Percentiles rank a stretch among this genome's conserved stretches.
Conservation (phyloP, 73 alveolate species). For the Uronychia setigera region DNA sequence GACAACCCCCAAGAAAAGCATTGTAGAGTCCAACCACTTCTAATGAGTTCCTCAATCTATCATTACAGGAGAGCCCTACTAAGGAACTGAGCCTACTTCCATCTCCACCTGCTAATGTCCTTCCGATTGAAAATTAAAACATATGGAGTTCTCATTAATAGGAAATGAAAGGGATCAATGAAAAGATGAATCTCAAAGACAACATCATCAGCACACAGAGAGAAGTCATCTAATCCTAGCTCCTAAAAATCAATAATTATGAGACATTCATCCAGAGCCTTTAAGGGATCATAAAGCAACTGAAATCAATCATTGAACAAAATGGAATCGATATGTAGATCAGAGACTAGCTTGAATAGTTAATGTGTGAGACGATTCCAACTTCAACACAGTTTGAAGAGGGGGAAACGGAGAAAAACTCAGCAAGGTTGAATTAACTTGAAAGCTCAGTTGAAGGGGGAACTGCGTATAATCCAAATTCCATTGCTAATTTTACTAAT, state of each 20-base stretch:
- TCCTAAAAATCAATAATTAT: no score
- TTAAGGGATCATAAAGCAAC: not conserved
- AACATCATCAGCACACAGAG: not conserved
- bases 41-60: not conserved
- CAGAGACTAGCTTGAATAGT: not conserved
- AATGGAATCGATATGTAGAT: not conserved
- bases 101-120: not conserved
- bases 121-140: not conserved
- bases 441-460: not conserved
- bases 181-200: not conserved
- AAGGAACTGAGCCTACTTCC: not conserved
- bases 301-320: not conserved
- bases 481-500: not conserved
- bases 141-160: not conserved
- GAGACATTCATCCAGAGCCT: not conserved
- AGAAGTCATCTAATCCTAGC: not conserved
- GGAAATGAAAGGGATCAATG: not conserved
- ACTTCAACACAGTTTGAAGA: not conserved
- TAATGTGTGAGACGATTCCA: not conserved
- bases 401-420: not conserved
- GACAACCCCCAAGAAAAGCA: no score
- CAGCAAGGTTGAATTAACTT: not conserved
- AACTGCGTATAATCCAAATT: not conserved
- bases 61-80: not conserved
- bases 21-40: not conserved